Percentiles rank a stretch among this genome's conserved stretches.
Conservation (phyloP, 2,329 filamentous ascomycete genomes). For the Alternaria gaisen region DNA sequence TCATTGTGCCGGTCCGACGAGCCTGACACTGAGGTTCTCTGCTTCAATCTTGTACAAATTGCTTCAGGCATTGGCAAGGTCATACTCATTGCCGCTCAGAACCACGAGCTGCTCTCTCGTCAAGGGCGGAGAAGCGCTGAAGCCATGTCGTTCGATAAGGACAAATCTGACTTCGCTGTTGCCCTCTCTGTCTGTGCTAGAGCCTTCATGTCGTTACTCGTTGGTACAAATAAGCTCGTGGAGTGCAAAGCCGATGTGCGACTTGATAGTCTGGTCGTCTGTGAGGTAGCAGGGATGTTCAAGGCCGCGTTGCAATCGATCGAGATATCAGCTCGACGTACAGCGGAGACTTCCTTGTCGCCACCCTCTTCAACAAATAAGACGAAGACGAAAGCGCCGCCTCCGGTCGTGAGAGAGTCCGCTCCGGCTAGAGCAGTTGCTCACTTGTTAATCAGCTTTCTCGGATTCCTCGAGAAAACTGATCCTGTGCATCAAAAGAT, state of each 20-base stretch:
- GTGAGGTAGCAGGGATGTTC: constrained; percentile 51
- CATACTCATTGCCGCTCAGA: constrained; percentile 31
- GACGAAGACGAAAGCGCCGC: constrained; percentile 15
- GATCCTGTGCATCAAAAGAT: constrained; percentile 49
- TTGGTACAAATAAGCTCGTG: constrained; percentile 38
- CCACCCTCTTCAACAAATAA: constrained; percentile 11
- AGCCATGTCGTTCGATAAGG: constrained; percentile 29
- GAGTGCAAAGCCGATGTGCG: constrained; percentile 20
- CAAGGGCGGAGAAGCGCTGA: constrained; percentile 14
- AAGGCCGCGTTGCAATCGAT: constrained; percentile 45
- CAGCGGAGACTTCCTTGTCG: constrained; percentile 18
- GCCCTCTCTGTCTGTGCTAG: constrained; percentile 42
- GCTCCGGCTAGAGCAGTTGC: constrained; percentile 39
- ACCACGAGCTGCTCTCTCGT: constrained; percentile 29
- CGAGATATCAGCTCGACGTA: constrained; percentile 34
- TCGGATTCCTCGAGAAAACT: constrained; percentile 50
- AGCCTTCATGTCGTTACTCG: constrained; percentile 43
- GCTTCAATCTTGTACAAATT: constrained; percentile 35
- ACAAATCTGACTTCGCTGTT: constrained; percentile 37
- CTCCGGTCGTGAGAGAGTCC: constrained; percentile 29
- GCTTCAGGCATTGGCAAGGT: constrained; percentile 36
- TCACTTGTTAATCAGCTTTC: constrained; percentile 48
- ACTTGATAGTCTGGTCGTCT: constrained; percentile 37
- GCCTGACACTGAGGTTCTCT: constrained; percentile 30
- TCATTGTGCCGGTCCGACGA: constrained; percentile 33